phyloP scores from a whole-genome alignment of 192 early-diverging fungal species.

The Podila epigama region DNA sequence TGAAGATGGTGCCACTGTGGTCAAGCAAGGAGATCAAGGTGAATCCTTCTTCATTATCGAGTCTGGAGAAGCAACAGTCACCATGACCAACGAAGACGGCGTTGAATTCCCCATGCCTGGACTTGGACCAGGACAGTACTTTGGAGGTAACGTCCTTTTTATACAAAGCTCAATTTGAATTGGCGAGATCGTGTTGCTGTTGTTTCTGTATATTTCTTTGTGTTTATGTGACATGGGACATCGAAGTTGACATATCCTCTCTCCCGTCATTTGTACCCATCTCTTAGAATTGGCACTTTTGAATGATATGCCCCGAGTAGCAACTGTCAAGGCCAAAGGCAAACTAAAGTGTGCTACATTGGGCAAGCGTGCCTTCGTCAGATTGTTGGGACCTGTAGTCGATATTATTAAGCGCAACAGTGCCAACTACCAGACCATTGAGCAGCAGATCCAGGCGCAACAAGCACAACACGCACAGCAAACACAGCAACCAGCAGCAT shows the following conservation, averaged over 20 bases:
- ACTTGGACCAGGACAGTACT: conserved; percentile 89
- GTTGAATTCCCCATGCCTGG: conserved; percentile 76
- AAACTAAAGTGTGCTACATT: conserved; percentile 95
- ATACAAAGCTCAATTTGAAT: conserved; percentile 1
- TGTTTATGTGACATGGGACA: too few species aligned
- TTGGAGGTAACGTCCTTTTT: conserved; percentile 91
- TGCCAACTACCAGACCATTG: conserved; percentile 80
- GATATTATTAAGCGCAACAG: conserved; percentile 97
- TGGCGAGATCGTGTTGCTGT: background rate
- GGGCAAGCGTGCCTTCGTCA: conserved; percentile 94
- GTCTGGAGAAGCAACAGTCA: conserved; percentile 84
- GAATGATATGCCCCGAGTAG: conserved; percentile 92
- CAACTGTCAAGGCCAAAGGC: conserved; percentile 86
- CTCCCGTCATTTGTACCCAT: conserved; percentile 5
- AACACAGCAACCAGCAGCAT: background rate
- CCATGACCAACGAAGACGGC: conserved; percentile 81
- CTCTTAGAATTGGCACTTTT: conserved; percentile 91
- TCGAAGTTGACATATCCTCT: too few species aligned
- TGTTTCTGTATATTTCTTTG: conserved; percentile 14
- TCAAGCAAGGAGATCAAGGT: conserved; percentile 93
- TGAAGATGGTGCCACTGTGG: conserved; percentile 82
- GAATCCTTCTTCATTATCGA: conserved; percentile 97
- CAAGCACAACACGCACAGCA: background rate
- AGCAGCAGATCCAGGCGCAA: conserved; percentile 49
- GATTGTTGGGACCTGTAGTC: conserved; percentile 92